Base-by-base conservation (phyloP, 306 rosid genomes). In the Cucurbita maxima region DNA sequence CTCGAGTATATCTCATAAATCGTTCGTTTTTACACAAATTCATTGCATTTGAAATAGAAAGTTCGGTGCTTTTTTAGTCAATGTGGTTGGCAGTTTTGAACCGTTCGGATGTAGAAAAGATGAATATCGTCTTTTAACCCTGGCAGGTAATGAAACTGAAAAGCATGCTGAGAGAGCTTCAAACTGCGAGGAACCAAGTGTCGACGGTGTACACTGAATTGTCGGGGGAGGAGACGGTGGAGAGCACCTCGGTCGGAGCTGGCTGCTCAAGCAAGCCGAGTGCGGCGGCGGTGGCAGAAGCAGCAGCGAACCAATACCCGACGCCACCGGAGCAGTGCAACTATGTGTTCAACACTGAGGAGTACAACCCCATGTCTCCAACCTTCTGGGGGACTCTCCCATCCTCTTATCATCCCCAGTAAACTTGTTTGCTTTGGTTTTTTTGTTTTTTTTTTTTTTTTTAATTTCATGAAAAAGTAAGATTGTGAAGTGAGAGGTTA, bases 141-240 rank as follows among this genome's bases (percentile, higher is more conserved):
- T 13, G 2, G 7, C 22, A 92, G 97, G 96, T 89, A 12, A 72
- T 79, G 87, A 87, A 87, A 79, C 85, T 94, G 83, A 88, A 85
- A 76, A 82, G 76, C 8, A 79, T 91, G 83, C 80, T 94, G 73
- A 88, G 87, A 81, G 90, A 88, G 18, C 74, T 70, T 48, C 95
- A 89, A 82, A 79, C 48, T 16, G 71, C 68, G 1, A 82, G 84
- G 85, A 87, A 88, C 58, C 93, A 86, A 72, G 81, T 79, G 11
- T 86, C 96, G 11, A 73, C 82, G 10, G 88, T 81, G 4, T 90
- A 87, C 79, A 87, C 92, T 15, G 97, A 90, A 34, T 70, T 90
- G 41, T 90, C 97, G 18, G 96, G 89, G 2, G 97, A 89, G 66
- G 99, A 91, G 78, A 94, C 97, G 9, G 97, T 91, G 36, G 97